Evolutionary conservation across 2,329 filamentous ascomycete genomes (phyloP).

Genomic region (Aphanocladium album): DNA sequence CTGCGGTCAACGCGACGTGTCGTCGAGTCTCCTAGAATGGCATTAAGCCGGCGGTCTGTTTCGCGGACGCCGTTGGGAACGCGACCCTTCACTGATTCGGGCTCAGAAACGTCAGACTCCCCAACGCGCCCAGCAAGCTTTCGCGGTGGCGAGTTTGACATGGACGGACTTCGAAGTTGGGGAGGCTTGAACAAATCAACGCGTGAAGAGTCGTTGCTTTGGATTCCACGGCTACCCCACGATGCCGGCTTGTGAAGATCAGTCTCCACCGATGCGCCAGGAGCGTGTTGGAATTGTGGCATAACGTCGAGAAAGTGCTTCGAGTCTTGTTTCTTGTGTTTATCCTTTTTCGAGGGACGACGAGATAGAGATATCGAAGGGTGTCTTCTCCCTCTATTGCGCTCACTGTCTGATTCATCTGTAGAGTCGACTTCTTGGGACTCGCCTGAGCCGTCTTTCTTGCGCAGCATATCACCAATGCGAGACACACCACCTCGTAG

Average conservation of each 20-base stretch:
- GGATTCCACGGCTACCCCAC: conserved; percentile 12
- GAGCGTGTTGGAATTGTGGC: conserved; percentile 42
- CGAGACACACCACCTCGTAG: conserved; percentile 56
- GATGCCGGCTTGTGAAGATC: conserved; percentile 17
- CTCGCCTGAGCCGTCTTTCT: conserved; percentile 39
- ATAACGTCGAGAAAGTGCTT: conserved; percentile 49
- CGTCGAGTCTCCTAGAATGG: conserved; percentile 21
- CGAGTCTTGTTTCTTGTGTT: conserved; percentile 26
- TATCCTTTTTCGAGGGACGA: conserved; percentile 27
- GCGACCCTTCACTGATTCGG: conserved; percentile 30
- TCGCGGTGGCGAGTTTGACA: conserved; percentile 30
- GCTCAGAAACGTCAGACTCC: conserved; percentile 35
- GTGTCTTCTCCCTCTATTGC: conserved; percentile 33
- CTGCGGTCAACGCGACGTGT: conserved; percentile 16
- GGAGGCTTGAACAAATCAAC: conserved; percentile 47
- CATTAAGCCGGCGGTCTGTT: conserved; percentile 32
- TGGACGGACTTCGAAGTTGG: conserved; percentile 36
- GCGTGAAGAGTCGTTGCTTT: conserved; percentile 37
- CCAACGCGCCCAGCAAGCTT: conserved; percentile 15
- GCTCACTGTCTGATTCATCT: conserved; percentile 46
- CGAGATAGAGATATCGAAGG: conserved; percentile 32
- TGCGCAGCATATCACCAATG: conserved; percentile 53
- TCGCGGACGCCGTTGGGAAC: conserved; percentile 25
- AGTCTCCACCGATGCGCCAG: conserved; percentile 20
- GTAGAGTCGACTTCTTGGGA: conserved; percentile 37